phyloP scores from a whole-genome alignment of 495 filamentous ascomycete genomes.

The Monascus purpureus region DNA sequence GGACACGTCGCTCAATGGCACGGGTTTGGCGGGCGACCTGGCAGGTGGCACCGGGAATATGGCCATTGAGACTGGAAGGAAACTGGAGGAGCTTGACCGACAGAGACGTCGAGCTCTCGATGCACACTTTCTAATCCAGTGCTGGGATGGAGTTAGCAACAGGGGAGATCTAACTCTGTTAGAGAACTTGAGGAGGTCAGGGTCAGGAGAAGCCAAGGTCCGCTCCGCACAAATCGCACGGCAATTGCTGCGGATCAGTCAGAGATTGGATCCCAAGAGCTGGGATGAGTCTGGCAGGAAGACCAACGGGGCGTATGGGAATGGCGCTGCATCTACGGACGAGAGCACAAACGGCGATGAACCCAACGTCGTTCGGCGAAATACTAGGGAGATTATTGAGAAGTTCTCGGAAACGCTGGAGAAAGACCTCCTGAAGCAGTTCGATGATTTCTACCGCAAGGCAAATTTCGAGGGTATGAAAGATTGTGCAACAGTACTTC shows the following conservation, averaged over 20 bases:
- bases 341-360: constrained; percentile 23
- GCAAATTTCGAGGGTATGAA: constrained; percentile 95
- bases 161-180: constrained; percentile 64
- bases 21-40: constrained; percentile 29
- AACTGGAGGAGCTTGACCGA: constrained; percentile 83
- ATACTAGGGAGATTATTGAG: constrained; percentile 84
- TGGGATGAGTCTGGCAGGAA: constrained; percentile 50
- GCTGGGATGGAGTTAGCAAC: constrained; percentile 88
- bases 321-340: constrained; percentile 22
- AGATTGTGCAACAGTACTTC: constrained; percentile 81
- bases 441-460: constrained; percentile 87
- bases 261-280: constrained; percentile 60
- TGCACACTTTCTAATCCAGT: constrained; percentile 86
- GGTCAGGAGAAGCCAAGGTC: constrained; percentile 73
- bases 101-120: constrained; percentile 83
- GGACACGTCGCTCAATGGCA: constrained; percentile 57
- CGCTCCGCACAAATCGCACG: constrained; percentile 81
- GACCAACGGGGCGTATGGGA: constrained; percentile 37
- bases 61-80: constrained; percentile 90
- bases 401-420: constrained; percentile 93
- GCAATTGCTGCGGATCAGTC: constrained; percentile 77
- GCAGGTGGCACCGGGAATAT: constrained; percentile 59
- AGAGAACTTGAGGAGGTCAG: constrained; percentile 65
- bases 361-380: constrained; percentile 28
- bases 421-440: constrained; percentile 88